A percentile compares a stretch with the other conserved stretches of the same genome.
These are phyloP conservation scores for Lumnitzera littorea DNA, from an alignment of 345 rosid genomes.

Conservation along the genomic window DNA sequence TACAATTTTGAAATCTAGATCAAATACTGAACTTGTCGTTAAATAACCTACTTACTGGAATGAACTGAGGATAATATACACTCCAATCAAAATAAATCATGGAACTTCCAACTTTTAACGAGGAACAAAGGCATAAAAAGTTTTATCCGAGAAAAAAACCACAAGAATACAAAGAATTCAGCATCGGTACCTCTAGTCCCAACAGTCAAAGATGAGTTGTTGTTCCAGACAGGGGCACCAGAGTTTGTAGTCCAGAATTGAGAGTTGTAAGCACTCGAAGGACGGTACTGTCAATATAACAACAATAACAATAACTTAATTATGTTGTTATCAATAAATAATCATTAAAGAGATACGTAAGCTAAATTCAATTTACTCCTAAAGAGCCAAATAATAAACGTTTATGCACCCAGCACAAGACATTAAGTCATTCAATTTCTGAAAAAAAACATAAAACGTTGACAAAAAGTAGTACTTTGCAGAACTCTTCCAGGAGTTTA, in stretches of 20 bases:
- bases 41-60: too few species aligned
- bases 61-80: too few species aligned
- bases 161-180: too few species aligned
- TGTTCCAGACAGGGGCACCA: slow-evolving; percentile 40
- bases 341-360: not conserved
- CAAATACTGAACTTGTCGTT: too few species aligned
- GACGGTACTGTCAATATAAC: slow-evolving; percentile 21
- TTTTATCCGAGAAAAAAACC: not conserved
- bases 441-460: too few species aligned
- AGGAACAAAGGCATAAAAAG: not conserved
- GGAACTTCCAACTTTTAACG: not conserved
- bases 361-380: not conserved
- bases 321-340: not conserved
- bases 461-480: too few species aligned
- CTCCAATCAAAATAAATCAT: not conserved
- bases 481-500: too few species aligned
- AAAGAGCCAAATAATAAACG: too few species aligned
- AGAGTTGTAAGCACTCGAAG: slow-evolving; percentile 26
- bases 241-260: slow-evolving; percentile 30
- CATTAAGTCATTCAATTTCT: too few species aligned
- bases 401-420: too few species aligned
- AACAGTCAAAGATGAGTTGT: slow-evolving; percentile 30
- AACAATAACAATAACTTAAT: not conserved
- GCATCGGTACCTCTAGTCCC: slow-evolving; percentile 26
- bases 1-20: too few species aligned